Percentiles rank a stretch among this genome's conserved stretches.
Evolutionary conservation across 164 flowering plant genomes (phyloP).

Genomic region (Liquidambar formosana): DNA sequence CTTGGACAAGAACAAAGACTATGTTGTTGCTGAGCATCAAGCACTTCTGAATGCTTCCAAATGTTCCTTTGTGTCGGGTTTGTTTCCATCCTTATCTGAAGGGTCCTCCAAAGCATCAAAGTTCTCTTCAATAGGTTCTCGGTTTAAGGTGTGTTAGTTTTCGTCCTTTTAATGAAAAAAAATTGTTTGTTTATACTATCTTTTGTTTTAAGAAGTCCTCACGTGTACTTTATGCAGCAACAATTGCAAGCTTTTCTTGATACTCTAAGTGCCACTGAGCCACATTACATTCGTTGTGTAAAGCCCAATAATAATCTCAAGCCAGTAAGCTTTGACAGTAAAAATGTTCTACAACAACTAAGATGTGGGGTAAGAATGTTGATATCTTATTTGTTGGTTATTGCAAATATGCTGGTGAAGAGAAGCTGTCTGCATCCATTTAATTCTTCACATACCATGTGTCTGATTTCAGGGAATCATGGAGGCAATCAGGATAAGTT

Average conservation of each 20-base stretch:
- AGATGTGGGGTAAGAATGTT: slow-evolving; percentile 85
- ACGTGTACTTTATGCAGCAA: slow-evolving; percentile 57
- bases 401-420: background rate
- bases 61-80: slow-evolving; percentile 76
- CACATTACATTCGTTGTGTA: too few relatives aligned
- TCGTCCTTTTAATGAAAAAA: background rate
- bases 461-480: too few relatives aligned
- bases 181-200: background rate
- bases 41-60: slow-evolving; percentile 78
- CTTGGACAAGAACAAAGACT: too few relatives aligned
- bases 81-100: slow-evolving; percentile 76
- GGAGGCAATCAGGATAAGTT: slow-evolving; percentile 97
- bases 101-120: too few relatives aligned
- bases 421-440: background rate
- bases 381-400: background rate
- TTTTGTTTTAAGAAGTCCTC: slow-evolving; percentile 1
- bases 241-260: slow-evolving; percentile 89
- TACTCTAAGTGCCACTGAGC: too few relatives aligned
- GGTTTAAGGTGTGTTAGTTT: slow-evolving; percentile 41
- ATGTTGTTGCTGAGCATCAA: too few relatives aligned
- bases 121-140: too few relatives aligned
- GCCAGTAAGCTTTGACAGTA: slow-evolving; percentile 87
- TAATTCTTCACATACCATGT: background rate
- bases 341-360: slow-evolving; percentile 86
- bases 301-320: slow-evolving; percentile 96